Percentiles rank a stretch among this genome's conserved stretches.
These are phyloP conservation scores for Melocanna baccifera DNA, from an alignment of 176 grass and related monocot genomes.

Conservation along the genomic window DNA sequence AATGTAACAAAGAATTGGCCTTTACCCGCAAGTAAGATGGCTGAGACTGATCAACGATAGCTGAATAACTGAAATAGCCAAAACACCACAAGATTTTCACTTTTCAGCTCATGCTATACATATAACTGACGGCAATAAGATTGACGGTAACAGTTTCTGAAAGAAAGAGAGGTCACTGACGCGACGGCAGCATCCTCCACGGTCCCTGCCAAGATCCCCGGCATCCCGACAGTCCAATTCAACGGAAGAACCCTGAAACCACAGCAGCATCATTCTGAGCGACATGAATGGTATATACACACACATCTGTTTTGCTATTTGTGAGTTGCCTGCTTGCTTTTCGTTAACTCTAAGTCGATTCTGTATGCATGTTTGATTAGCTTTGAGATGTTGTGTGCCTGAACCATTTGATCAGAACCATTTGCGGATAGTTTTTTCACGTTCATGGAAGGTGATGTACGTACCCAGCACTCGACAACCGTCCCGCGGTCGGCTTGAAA, in stretches of 20 bases:
- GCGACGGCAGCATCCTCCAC: slow-evolving; percentile 83
- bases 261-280: background rate
- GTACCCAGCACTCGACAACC: slow-evolving; percentile 79
- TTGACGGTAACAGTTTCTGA: background rate
- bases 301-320: background rate
- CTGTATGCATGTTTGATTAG: too few relatives aligned
- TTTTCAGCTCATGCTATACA: background rate
- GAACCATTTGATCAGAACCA: too few relatives aligned
- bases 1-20: background rate
- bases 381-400: too few relatives aligned
- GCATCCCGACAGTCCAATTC: slow-evolving; percentile 98
- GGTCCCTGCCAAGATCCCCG: slow-evolving; percentile 82
- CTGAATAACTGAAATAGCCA: slow-evolving; percentile 65
- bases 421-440: background rate
- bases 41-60: slow-evolving; percentile 58
- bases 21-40: slow-evolving; percentile 55
- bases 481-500: slow-evolving; percentile 85
- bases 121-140: background rate
- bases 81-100: background rate
- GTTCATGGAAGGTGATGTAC: background rate
- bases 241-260: slow-evolving; percentile 76
- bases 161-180: slow-evolving; percentile 37
- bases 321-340: background rate
- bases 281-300: background rate
- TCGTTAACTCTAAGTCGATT: too few relatives aligned